Percentiles rank a stretch among this genome's conserved stretches.
Evolutionary conservation across 805 yeast genomes (phyloP).

Genomic region (Clavispora fructus): DNA sequence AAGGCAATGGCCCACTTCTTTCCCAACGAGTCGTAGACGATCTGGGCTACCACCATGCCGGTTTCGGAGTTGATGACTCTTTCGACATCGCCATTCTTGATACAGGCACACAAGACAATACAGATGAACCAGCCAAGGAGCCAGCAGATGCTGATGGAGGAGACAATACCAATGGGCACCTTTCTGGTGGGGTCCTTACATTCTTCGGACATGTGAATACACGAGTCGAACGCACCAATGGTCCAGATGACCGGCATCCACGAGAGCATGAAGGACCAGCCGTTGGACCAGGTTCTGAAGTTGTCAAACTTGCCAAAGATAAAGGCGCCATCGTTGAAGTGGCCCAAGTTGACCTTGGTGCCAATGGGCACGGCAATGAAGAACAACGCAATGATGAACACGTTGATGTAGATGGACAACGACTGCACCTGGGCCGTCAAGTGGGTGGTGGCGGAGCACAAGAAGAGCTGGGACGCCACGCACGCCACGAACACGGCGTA

Average conservation of each 20-base stretch:
- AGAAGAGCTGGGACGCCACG: slow-evolving; percentile 43
- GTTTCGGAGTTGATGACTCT: slow-evolving; percentile 13
- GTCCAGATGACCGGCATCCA: slow-evolving; percentile 70
- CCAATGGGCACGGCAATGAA: slow-evolving; percentile 65
- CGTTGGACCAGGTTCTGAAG: slow-evolving; percentile 49
- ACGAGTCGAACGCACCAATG: slow-evolving; percentile 64
- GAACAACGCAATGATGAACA: slow-evolving; percentile 46
- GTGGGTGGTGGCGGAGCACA: slow-evolving; percentile 53
- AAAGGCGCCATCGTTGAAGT: slow-evolving; percentile 39
- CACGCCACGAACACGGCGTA: slow-evolving; percentile 66
- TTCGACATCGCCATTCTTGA: slow-evolving; percentile 35
- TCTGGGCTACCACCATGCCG: slow-evolving; percentile 62
- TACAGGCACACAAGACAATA: slow-evolving; percentile 37
- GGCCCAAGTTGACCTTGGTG: slow-evolving; percentile 19
- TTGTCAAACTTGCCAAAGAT: slow-evolving; percentile 52
- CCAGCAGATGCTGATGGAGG: slow-evolving; percentile 52
- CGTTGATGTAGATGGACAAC: slow-evolving; percentile 49
- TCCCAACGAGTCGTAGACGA: slow-evolving; percentile 56
- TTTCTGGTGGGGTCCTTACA: slow-evolving; percentile 55
- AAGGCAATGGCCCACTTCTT: slow-evolving; percentile 43
- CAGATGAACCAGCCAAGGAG: slow-evolving; percentile 45
- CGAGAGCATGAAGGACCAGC: slow-evolving; percentile 49
- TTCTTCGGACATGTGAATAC: slow-evolving; percentile 67
- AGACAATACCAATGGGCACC: slow-evolving; percentile 58
- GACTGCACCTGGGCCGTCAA: slow-evolving; percentile 55